Evolutionary conservation across 148 eudicot genomes (phyloP), one percentile per base, ranked within the genome.

Genomic region (Silene uniflora): DNA sequence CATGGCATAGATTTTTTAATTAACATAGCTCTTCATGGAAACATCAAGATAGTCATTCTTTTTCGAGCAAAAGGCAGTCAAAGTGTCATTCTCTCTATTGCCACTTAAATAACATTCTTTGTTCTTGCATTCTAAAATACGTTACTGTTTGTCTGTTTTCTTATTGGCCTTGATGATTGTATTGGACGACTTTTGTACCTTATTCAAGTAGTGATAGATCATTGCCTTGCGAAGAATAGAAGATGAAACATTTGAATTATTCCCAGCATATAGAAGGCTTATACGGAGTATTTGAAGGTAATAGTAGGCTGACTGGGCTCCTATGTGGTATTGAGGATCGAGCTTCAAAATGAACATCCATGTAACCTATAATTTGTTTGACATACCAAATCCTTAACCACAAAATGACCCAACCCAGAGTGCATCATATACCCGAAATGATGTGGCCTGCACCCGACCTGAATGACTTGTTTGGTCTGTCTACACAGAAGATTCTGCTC

Each of bases 161-260:
- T 27, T 74, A 35, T 14, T 75, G 65, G 44, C 27, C 11, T 62
- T n/a, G 9, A 19, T 29, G 35, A 22, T 75, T 66, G 77, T 66
- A 52, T 54, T 29, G n/a, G 8, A 75, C 65, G 39, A 55, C 55
- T 1, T 35, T 21, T 68, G 14, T 22, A 32, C 66, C 73, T 71
- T 67, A 54, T 75, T 29, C 25, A 75, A 16, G 13, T 49, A 14
- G 27, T 12, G 29, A 27, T 10, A 29, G 19, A 64, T 64, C 39
- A 29, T 66, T 66, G 10, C 12, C 35, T 17, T 29, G 19, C 24
- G 17, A 10, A 62, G 32, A 14, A 62, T 23, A 62, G 24, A 62
- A 62, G 24, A 62, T 62, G 35, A 32, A 32, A 32, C 35, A 32
- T 32, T 32, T 32, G 35, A 32, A 32, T 32, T 5, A 32, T 32